These are phyloP conservation scores for Aspergillus felis DNA, from an alignment of 2,329 filamentous ascomycete genomes.

Conservation along the genomic window DNA sequence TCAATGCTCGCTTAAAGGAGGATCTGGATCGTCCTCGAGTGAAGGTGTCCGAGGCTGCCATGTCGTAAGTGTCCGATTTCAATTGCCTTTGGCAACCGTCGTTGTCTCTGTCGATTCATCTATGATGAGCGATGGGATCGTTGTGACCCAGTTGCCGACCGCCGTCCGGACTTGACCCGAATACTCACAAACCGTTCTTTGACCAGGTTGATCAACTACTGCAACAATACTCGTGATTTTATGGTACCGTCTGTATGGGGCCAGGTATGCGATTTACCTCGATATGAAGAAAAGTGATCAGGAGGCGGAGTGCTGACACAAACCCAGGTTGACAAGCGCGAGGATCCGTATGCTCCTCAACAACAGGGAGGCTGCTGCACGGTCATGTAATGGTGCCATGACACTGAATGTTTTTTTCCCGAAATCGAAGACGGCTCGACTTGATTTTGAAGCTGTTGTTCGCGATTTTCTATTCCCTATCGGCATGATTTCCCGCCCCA, in stretches of 20 bases:
- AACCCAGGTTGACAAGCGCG: constrained; percentile 75
- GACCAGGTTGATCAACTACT: constrained; percentile 89
- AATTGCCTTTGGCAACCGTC: background rate
- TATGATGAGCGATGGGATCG: background rate
- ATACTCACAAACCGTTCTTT: constrained; percentile 4
- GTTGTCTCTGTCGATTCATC: background rate
- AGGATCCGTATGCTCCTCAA: constrained; percentile 97
- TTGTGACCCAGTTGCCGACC: background rate
- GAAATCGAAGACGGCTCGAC: constrained; percentile 15
- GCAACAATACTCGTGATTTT: constrained; percentile 95
- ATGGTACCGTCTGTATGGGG: constrained; percentile 99
- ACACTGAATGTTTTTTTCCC: constrained; percentile 17
- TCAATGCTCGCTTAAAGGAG: constrained; percentile 93
- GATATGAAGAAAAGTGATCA: constrained; percentile 6
- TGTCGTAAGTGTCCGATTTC: constrained; percentile 58
- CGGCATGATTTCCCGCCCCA: constrained; percentile 18
- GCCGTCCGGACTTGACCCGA: background rate
- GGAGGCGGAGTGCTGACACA: constrained; percentile 7
- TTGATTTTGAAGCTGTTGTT: constrained; percentile 21
- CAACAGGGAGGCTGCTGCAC: constrained; percentile 89
- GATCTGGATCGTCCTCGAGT: constrained; percentile 94
- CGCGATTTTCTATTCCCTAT: constrained; percentile 15
- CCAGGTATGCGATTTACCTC: constrained; percentile 47
- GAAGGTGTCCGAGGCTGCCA: constrained; percentile 88
- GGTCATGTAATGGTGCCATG: constrained; percentile 68